Base-by-base conservation (phyloP, 2,329 filamentous ascomycete species). In the Onygenales sp. region DNA sequence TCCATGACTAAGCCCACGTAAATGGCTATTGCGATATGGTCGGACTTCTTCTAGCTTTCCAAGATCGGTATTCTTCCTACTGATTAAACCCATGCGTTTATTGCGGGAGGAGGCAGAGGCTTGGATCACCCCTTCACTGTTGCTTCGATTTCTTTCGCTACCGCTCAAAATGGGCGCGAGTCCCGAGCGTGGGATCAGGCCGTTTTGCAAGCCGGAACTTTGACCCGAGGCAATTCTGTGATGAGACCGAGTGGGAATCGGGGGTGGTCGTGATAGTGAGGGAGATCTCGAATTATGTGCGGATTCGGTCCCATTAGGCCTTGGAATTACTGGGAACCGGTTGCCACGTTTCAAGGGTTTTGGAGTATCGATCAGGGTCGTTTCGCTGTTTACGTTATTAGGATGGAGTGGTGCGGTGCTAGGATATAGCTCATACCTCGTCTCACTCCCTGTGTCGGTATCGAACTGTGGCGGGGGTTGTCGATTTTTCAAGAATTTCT, bases 201-300 rank as follows among this genome's bases (percentile, higher is more conserved):
- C 64, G 54, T 63, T 65, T 37, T 71, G 65, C 39, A 67, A 65
- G 21, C 58, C 59, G 10, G 62, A 57, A 31, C 64, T 63, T 52
- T 75, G 72, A 27, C 71, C 71, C 3, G 73, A 76, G 3, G 70
- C 66, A 52, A 74, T 71, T 33, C 91, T 83, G 60, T 88, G 88
- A 66, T 95, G 90, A 2, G 89, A 93, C 56, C 86, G 81, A 4
- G 81, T 81, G 0, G 89, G 89, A 55, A 95, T 87, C 0, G 87
- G 87, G 2, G 91, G 88, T 32, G 86, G 78, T 36, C 85, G 81
- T 17, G 77, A 74, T 9, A 81, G 70, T 39, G 78, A 83, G 11
- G 87, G 87, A 3, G 87, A 92, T 58, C 83, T 82, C 43, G 82
- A 73, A 59, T 85, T 83, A 37, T 80, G 72, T 3, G 85, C 73